phyloP scores from a whole-genome alignment of 2,329 filamentous ascomycete genomes.

The Epichloe bromicola region DNA sequence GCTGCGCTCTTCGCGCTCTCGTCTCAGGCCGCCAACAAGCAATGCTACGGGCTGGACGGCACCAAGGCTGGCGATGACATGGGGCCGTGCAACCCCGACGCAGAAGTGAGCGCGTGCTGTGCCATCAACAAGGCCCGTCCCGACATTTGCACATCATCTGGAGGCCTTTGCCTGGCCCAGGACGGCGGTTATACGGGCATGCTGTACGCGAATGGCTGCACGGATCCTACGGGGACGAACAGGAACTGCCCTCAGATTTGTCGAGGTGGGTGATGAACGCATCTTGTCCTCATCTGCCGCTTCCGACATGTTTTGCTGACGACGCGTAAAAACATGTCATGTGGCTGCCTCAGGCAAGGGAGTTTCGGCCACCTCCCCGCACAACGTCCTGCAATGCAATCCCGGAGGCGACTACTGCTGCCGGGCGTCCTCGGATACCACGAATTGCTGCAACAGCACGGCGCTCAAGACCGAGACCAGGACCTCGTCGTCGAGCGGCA shows the following conservation, averaged over 20 bases:
- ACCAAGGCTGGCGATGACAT: not conserved
- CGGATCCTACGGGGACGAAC: conserved; percentile 8
- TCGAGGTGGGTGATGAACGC: not conserved
- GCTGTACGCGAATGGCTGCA: conserved; percentile 12
- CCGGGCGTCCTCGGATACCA: conserved; percentile 1
- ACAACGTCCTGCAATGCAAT: conserved; percentile 11
- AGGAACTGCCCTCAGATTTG: conserved; percentile 10
- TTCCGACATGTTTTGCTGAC: no score
- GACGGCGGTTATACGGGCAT: conserved; percentile 7
- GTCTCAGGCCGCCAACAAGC: not conserved
- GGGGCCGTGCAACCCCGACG: conserved; percentile 9
- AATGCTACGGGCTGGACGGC: not conserved
- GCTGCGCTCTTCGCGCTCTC: not conserved
- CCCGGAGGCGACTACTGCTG: conserved; percentile 10
- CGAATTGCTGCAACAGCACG: conserved; percentile 10
- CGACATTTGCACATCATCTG: conserved; percentile 12
- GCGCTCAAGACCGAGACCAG: not conserved
- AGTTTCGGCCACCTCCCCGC: not conserved
- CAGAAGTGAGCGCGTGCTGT: conserved; percentile 11
- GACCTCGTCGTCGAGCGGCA: not conserved
- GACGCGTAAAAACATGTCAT: no score
- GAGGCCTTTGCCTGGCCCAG: conserved; percentile 10
- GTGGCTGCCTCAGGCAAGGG: conserved; percentile 3
- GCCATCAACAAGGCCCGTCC: conserved; percentile 8
- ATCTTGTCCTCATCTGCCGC: no score